These are phyloP conservation scores for Diplocarpon mali DNA, from an alignment of 2,329 filamentous ascomycete genomes.

Conservation along the genomic window DNA sequence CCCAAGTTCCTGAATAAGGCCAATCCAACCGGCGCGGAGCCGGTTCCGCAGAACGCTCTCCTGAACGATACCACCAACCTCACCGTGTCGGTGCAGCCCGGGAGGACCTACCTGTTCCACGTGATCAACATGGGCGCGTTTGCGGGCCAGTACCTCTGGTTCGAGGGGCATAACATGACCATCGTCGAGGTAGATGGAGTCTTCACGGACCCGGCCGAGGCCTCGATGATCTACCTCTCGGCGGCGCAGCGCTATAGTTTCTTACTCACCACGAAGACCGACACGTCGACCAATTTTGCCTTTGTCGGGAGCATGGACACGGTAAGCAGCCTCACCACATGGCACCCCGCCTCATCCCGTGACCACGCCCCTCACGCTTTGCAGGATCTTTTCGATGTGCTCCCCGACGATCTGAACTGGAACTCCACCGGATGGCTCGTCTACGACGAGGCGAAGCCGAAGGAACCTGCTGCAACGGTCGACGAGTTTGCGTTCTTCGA, in stretches of 20 bases:
- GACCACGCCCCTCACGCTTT: constrained; percentile 17
- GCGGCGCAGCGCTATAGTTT: constrained; percentile 58
- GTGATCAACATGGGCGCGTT: constrained; percentile 67
- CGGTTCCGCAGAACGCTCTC: constrained; percentile 55
- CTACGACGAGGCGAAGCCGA: constrained; percentile 37
- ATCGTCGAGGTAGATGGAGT: constrained; percentile 67
- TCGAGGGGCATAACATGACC: constrained; percentile 54
- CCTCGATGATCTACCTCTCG: constrained; percentile 53
- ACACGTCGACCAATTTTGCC: constrained; percentile 51
- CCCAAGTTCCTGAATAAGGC: constrained; percentile 34
- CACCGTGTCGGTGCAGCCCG: constrained; percentile 47
- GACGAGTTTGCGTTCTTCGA: constrained; percentile 59
- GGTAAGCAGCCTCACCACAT: constrained; percentile 12
- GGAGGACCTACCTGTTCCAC: constrained; percentile 62
- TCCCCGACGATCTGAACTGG: constrained; percentile 58
- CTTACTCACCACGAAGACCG: constrained; percentile 51
- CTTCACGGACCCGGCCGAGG: constrained; percentile 47
- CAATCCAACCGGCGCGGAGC: constrained; percentile 42
- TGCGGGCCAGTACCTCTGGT: constrained; percentile 54
- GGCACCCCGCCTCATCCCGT: too few species aligned
- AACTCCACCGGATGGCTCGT: constrained; percentile 56
- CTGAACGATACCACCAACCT: constrained; percentile 60
- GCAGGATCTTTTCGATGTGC: constrained; percentile 47
- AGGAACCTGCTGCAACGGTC: constrained; percentile 42
- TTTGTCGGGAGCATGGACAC: constrained; percentile 60